Percentiles rank a stretch among this genome's conserved stretches.
Conservation (phyloP, 352 stramenopile genomes). For the Phytophthora sp. region DNA sequence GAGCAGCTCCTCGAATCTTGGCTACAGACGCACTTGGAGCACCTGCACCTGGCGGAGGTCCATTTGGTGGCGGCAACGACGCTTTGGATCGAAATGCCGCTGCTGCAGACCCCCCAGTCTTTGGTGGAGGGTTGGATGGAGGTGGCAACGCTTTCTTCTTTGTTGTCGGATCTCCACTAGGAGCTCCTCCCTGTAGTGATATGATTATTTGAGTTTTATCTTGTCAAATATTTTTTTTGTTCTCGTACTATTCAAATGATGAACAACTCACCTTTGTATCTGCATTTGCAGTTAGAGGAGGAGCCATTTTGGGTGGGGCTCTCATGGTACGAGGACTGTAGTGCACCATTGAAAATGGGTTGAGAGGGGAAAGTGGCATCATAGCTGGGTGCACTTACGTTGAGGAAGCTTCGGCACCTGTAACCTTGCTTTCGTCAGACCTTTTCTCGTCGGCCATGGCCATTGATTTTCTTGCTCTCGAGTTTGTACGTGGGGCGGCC, state of each 20-base stretch:
- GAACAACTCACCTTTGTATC: conserved; percentile 42
- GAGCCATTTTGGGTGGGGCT: conserved; percentile 48
- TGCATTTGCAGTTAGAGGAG: conserved; percentile 29
- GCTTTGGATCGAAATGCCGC: conserved; percentile 75
- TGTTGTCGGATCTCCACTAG: conserved; percentile 33
- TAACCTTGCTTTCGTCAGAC: conserved; percentile 40
- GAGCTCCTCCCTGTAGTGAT: conserved; percentile 23
- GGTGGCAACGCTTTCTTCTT: conserved; percentile 78
- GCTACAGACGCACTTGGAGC: conserved; percentile 68
- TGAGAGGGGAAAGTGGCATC: too few species aligned
- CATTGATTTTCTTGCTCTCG: background rate
- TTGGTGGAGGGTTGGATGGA: conserved; percentile 70
- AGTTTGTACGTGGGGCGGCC: background rate
- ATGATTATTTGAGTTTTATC: too few species aligned
- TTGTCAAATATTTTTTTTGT: background rate
- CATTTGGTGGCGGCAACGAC: conserved; percentile 62
- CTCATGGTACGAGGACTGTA: conserved; percentile 35
- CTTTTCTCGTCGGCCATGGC: conserved; percentile 47
- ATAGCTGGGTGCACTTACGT: conserved; percentile 26
- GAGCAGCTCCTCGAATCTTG: conserved; percentile 73
- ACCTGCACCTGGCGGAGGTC: conserved; percentile 56
- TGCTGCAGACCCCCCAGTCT: conserved; percentile 58
- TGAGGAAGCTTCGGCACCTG: too few species aligned
- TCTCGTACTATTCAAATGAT: background rate
- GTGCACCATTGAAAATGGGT: background rate